phyloP scores from a whole-genome alignment of 2,329 filamentous ascomycete genomes.

The Lachnellula arida region DNA sequence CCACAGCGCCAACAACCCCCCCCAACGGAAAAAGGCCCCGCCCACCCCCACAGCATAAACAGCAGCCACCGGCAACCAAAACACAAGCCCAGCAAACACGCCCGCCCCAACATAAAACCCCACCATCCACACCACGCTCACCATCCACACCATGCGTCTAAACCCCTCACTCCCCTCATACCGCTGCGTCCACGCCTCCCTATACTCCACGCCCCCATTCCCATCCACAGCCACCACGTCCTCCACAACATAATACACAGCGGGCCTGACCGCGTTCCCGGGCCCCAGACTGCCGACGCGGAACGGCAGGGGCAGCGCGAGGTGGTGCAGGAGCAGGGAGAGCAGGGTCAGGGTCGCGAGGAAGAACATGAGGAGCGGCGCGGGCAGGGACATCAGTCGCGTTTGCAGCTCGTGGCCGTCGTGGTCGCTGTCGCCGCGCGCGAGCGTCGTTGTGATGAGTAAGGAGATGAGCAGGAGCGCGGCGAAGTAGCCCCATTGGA shows the following conservation, averaged over 20 bases:
- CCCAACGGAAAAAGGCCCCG: conserved; percentile 19
- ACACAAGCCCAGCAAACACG: conserved; percentile 13
- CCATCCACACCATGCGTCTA: conserved; percentile 35
- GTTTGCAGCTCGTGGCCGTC: conserved; percentile 18
- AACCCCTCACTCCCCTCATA: conserved; percentile 39
- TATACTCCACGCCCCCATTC: conserved; percentile 47
- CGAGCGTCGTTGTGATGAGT: conserved; percentile 17
- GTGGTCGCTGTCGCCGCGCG: conserved; percentile 15
- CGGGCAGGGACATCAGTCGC: conserved; percentile 14
- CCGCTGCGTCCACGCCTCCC: conserved; percentile 38
- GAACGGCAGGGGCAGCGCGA: conserved; percentile 16
- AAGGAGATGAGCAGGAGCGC: conserved; percentile 20
- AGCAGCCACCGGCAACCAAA: conserved; percentile 11
- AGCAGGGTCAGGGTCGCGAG: conserved; percentile 18
- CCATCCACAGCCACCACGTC: conserved; percentile 67
- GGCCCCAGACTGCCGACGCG: conserved; percentile 17
- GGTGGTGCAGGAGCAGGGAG: conserved; percentile 13
- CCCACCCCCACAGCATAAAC: conserved; percentile 25
- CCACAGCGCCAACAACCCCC: conserved; percentile 16
- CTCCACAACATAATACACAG: conserved; percentile 62
- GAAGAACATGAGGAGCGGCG: conserved; percentile 20
- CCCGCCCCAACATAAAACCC: conserved; percentile 15
- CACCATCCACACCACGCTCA: conserved; percentile 22
- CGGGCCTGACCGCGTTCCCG: conserved; percentile 36
- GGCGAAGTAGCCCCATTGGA: conserved; percentile 24